Base-by-base conservation (phyloP, 2,329 filamentous ascomycete genomes). In the Trichoderma aggressivum region DNA sequence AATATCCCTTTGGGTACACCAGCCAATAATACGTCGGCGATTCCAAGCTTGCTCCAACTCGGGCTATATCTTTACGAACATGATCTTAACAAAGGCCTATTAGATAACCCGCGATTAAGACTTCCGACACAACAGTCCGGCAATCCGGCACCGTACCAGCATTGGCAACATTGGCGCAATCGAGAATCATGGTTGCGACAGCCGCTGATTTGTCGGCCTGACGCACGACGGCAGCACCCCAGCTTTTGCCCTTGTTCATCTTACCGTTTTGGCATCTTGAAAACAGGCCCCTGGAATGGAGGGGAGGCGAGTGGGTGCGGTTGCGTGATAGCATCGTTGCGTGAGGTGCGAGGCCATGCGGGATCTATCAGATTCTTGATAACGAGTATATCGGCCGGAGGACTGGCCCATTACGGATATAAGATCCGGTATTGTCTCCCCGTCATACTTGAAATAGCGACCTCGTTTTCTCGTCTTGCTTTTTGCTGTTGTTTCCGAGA, bases 271-370 rank as follows among this genome's bases (percentile, higher is more conserved):
- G 28, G 55, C 36, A 50, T 68, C 28, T 60, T 26, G 55, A 53
- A 53, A 24, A 26, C 12, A 12, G 28, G 8, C 28, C 36, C 39
- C 39, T 53, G 39, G 14, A 16, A 50, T 26, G 28, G 56, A 34
- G 21, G 56, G 56, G 53, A 58, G 26, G 53, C 26, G 36, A n/a
- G 36, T 59, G 36, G 65, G 65, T 28, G 28, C 65, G 56, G 16
- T 69, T 69, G 65, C 65, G 65, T 69, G 65, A 69, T 69, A 53
- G 65, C 65, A 69, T 69, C 56, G 28, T 10, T 53, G 30, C 5
- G 56, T 69, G 56, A 69, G 65, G 65, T 69, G 65, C 65, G 65
- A 69, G 56, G 34, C 8, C 55, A 14, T 24, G 39, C 2, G 39
- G 39, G 16, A 43, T 59, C 12, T 14, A 18, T 32, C 24, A 24